Percentiles rank a stretch among this genome's conserved stretches.
Conservation (phyloP, 2,329 filamentous ascomycete genomes). For the Macroventuria anomochaeta region DNA sequence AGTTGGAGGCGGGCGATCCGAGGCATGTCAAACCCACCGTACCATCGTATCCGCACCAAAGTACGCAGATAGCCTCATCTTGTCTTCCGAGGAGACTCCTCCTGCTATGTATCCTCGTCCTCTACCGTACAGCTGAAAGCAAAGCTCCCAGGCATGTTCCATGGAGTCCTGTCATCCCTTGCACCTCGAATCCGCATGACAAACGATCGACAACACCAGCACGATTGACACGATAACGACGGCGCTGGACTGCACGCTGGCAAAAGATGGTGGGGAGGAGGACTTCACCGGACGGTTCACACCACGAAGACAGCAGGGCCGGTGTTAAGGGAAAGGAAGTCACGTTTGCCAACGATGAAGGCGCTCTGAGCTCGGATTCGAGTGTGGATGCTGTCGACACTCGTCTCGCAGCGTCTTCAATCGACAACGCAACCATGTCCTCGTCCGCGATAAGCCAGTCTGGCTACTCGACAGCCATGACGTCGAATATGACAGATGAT, state of each 20-base stretch:
- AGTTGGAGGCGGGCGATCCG: conserved; percentile 16
- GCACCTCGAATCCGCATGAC: conserved; percentile 10
- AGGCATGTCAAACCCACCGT: conserved; percentile 4
- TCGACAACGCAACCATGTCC: conserved; percentile 35
- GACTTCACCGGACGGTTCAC: conserved; percentile 22
- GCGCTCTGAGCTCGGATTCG: conserved; percentile 29
- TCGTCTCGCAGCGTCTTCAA: conserved; percentile 34
- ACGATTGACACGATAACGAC: conserved; percentile 1
- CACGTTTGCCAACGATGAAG: conserved; percentile 30
- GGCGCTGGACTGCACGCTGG: conserved; percentile 1
- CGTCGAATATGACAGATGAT: conserved; percentile 41
- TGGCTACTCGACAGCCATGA: conserved; percentile 44
- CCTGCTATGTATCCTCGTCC: conserved; percentile 7
- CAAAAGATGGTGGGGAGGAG: conserved; percentile 36
- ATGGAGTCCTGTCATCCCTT: conserved; percentile 15
- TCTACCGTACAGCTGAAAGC: conserved; percentile 19
- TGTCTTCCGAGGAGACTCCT: conserved; percentile 6
- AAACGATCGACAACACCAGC: not conserved
- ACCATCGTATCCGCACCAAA: conserved; percentile 4
- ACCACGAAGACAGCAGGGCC: conserved; percentile 27
- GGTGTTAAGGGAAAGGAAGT: conserved; percentile 34
- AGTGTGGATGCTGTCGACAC: conserved; percentile 34
- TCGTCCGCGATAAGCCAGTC: conserved; percentile 33
- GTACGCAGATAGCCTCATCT: conserved; percentile 6
- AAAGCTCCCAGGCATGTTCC: conserved; percentile 24